Base-by-base conservation (phyloP, 371 early-diverging fungal genomes). In the Thermomucor indicae-seudaticae region DNA sequence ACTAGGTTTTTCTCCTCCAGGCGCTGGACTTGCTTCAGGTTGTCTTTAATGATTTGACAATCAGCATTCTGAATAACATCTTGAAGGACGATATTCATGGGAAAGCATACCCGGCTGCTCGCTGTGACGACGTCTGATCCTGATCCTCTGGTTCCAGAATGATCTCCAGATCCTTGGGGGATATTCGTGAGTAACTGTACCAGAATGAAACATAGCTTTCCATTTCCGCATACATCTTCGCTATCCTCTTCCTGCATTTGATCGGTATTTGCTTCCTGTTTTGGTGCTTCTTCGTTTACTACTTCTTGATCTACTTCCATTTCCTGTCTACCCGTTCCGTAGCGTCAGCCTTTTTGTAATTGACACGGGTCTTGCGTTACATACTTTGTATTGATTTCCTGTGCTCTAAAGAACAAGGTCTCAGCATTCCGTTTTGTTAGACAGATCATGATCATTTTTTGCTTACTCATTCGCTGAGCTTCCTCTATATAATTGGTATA, bases 141-240 rank as follows among this genome's bases (percentile, higher is more conserved):
- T 65, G 53, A 17, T 73, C 76, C 23, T 78, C 80, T 32, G 70
- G 67, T 48, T 85, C 81, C 58, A 83, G 59, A 38, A 85, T 79
- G 55, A 85, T 83, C 50, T 85, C 86, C 27, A 85, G 62, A 64
- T 83, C 85, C 83, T 85, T 57, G 0, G 6, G 20, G 4, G 25
- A 23, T 19, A 24, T 47, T 19, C 24, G 39, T 42, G 5, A 49
- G 22, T 22, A 22, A 49, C 31, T 23, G 14, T 45, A 12, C 17
- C 3, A 12, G 11, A 38, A 37, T 20, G 30, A 35, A 49, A 3
- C 14, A 32, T 44, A 17, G n/a, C n/a, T n/a, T n/a, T n/a, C n/a
- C n/a, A n/a, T n/a, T n/a, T n/a, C n/a, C n/a, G 30, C 55, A 63
- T 65, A 79, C 80, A 55, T 75, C 75, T 23, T 79, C 79, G 40